Percentiles rank a stretch among this genome's conserved stretches.
Evolutionary conservation across 495 filamentous ascomycete species (phyloP).

Genomic region (Daldinia loculata): DNA sequence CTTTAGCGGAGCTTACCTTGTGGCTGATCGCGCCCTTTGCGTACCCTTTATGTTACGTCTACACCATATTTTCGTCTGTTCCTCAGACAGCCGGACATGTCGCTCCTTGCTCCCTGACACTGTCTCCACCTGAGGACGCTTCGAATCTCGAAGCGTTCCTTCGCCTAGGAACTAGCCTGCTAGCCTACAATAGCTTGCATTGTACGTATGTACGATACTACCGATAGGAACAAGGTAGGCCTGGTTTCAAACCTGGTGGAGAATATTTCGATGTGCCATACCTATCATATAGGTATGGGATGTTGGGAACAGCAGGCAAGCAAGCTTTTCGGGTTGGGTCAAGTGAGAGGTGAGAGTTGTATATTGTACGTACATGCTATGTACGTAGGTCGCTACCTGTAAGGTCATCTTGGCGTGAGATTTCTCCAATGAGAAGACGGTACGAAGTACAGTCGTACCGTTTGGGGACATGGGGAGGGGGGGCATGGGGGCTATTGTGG

Average conservation of each 20-base stretch:
- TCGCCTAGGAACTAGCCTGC: constrained; percentile 4
- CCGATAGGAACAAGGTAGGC: constrained; percentile 18
- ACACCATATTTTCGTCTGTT: constrained; percentile 18
- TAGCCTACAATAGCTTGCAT: constrained; percentile 1
- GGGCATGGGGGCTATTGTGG: constrained; percentile 3
- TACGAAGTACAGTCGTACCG: neutral
- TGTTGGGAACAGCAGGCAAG: constrained; percentile 1
- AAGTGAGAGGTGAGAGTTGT: constrained; percentile 10
- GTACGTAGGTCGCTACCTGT: neutral
- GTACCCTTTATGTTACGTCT: constrained; percentile 33
- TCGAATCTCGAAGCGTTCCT: constrained; percentile 20
- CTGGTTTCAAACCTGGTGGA: constrained; percentile 10
- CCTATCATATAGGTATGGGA: neutral
- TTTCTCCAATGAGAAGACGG: constrained; percentile 12
- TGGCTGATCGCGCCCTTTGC: constrained; percentile 33
- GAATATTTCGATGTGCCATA: constrained; percentile 2
- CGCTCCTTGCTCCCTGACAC: neutral
- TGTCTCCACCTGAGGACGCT: constrained; percentile 10
- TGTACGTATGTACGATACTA: neutral
- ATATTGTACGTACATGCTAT: neutral
- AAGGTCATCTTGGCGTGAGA: constrained; percentile 22
- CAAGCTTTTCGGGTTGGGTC: constrained; percentile 12
- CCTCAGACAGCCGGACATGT: neutral
- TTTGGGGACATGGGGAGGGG: neutral
- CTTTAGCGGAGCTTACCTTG: constrained; percentile 38